Base-by-base conservation (phyloP, 345 rosid genomes). In the Linum trigynum region DNA sequence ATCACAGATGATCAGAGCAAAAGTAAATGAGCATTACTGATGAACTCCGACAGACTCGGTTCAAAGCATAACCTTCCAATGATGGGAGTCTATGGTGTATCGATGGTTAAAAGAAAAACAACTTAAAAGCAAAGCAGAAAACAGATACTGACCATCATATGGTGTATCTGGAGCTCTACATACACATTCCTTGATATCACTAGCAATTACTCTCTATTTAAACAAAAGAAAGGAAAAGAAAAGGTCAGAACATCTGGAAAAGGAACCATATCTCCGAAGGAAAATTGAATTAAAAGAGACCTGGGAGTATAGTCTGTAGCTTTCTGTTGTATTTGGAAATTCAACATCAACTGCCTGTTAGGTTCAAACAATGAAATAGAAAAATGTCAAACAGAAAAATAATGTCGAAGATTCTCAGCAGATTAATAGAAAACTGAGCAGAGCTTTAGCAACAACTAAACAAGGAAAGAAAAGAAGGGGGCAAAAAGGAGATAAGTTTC, bases 141-240 rank as follows among this genome's bases (percentile, higher is more conserved):
- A 8, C 41, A 67, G 76, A 64, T 53, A 69, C 80, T 55, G 14
- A 94, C 99, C 97, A 74, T 94, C 97, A 76, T 90, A 94, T 36
- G 95, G 91, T 71, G 96, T 88, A 83, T 94, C 99, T 48, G 99
- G 97, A 51, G 95, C 99, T 42, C 99, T 88, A 62, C 96, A 94
- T 32, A 94, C 92, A 10, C 90, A 85, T 79, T 94, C 99, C 79
- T 90, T 94, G 82, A 94, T 88, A 76, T 94, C 99, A 79, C 96
- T 83, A 59, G 88, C 99, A 75, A 94, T 90, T 64, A 84, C 84
- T 75, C 91, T 86, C 99, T 94, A 89, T 71, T 65, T 65, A 63
- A 76, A 73, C 32, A 23, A 23, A 23, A 23, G 32, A 23, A 23
- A 48, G 6, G 14, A 9, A 48, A 35, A 70, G 66, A 65, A 67